A percentile compares a stretch with the other conserved stretches of the same genome.
These are phyloP conservation scores for Orbilia javanica DNA, from an alignment of 2,329 filamentous ascomycete species.

Conservation along the genomic window DNA sequence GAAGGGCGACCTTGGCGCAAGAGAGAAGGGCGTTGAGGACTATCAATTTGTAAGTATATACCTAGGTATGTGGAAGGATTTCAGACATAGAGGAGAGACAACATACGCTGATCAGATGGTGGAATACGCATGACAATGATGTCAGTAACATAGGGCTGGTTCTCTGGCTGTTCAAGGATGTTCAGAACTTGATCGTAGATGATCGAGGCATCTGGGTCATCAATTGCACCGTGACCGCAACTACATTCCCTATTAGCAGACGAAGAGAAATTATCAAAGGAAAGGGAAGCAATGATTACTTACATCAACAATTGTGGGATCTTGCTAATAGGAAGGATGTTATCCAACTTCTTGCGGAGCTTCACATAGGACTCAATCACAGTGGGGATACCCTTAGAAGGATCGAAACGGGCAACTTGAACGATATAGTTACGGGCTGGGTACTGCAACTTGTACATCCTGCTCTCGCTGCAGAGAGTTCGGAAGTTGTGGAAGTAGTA, in stretches of 20 bases:
- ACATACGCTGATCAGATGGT: conserved; percentile 76
- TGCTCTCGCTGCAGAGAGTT: conserved; percentile 71
- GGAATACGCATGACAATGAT: conserved; percentile 82
- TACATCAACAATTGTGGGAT: conserved; percentile 79
- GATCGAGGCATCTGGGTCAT: conserved; percentile 80
- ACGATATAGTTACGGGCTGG: conserved; percentile 78
- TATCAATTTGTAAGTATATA: conserved; percentile 28
- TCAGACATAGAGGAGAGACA: neutral
- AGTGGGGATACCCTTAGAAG: conserved; percentile 83
- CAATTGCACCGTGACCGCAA: conserved; percentile 82
- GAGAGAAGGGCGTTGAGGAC: conserved; percentile 81
- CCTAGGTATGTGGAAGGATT: neutral
- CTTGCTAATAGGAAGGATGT: conserved; percentile 68
- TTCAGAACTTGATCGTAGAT: conserved; percentile 80
- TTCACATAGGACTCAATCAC: conserved; percentile 81
- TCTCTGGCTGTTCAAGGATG: conserved; percentile 73
- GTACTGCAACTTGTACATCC: conserved; percentile 73
- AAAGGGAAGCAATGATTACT: conserved; percentile 59
- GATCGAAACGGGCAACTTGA: conserved; percentile 85
- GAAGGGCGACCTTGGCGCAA: conserved; percentile 78
- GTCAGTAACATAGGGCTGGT: conserved; percentile 73
- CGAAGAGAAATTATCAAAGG: neutral
- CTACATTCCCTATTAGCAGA: conserved; percentile 19
- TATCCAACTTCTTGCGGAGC: conserved; percentile 74
- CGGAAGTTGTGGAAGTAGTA: conserved; percentile 84